phyloP scores from a whole-genome alignment of 495 filamentous ascomycete genomes.

The Neurospora tetrasperma region DNA sequence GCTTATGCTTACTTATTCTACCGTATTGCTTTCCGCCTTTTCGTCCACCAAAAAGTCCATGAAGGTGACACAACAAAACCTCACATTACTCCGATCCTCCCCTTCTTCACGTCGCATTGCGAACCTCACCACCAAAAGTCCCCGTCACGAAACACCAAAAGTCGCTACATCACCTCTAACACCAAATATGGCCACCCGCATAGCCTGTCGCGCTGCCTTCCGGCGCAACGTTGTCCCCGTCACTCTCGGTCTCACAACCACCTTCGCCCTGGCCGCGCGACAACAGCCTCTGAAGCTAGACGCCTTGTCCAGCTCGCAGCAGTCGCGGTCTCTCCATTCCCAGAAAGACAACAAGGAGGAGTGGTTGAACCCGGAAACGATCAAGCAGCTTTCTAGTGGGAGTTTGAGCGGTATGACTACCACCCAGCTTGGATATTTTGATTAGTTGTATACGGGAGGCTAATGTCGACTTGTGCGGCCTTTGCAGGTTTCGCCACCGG shows the following conservation, averaged over 20 bases:
- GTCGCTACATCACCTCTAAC: not conserved
- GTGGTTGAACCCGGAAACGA: conserved; percentile 36
- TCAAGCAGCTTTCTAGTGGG: conserved; percentile 61
- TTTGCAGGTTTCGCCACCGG: conserved; percentile 54
- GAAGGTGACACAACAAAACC: not conserved
- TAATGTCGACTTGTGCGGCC: not conserved
- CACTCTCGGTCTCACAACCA: conserved; percentile 18
- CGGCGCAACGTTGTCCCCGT: conserved; percentile 12
- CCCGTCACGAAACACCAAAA: not conserved
- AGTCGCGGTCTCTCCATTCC: not conserved
- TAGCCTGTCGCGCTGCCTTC: conserved; percentile 9
- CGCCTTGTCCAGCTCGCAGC: not conserved
- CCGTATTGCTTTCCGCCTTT: not conserved
- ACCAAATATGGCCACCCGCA: conserved; percentile 10
- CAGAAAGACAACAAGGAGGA: conserved; percentile 19
- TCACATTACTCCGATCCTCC: not conserved
- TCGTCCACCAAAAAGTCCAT: not conserved
- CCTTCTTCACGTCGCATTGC: not conserved
- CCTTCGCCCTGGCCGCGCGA: conserved; percentile 8
- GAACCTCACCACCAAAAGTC: not conserved
- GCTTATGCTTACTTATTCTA: not conserved
- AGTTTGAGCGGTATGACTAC: conserved; percentile 47
- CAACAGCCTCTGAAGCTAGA: conserved; percentile 26
- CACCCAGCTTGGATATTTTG: not conserved
- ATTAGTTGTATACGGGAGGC: not conserved